phyloP scores from a whole-genome alignment of 257 asterid species.

The Cruciata laevipes region DNA sequence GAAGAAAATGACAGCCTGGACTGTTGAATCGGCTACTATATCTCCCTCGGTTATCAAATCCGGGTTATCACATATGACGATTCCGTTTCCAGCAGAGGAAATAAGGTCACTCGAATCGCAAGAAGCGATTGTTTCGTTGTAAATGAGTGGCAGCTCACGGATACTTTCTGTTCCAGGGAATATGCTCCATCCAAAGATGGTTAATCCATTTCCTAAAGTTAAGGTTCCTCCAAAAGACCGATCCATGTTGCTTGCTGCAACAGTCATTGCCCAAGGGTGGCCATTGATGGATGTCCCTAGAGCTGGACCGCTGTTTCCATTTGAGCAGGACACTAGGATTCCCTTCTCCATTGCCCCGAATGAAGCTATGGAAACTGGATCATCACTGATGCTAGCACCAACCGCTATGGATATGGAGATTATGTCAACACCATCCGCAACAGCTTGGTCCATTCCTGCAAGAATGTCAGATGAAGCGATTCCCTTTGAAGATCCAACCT shows the following conservation, averaged over 20 bases:
- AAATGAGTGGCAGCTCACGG: not conserved
- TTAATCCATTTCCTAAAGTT: slow-evolving; percentile 16
- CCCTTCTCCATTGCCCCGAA: slow-evolving; percentile 22
- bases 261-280: slow-evolving; percentile 18
- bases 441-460: slow-evolving; percentile 19
- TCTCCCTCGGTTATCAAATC: not conserved
- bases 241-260: slow-evolving; percentile 15
- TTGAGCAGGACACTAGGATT: slow-evolving; percentile 10
- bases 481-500: not conserved
- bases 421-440: slow-evolving; percentile 20
- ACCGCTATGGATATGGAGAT: slow-evolving; percentile 14
- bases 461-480: slow-evolving; percentile 6
- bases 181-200: slow-evolving; percentile 2
- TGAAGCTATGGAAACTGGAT: slow-evolving; percentile 10
- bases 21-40: not conserved
- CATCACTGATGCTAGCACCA: not conserved
- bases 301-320: slow-evolving; percentile 14
- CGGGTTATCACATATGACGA: not conserved
- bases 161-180: not conserved
- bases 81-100: slow-evolving; percentile 3
- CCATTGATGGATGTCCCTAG: slow-evolving; percentile 10
- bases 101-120: slow-evolving; percentile 10
- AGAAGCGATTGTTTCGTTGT: slow-evolving; percentile 2
- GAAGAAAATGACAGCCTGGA: slow-evolving; percentile 11
- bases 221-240: slow-evolving; percentile 16